Conservation (phyloP, 2,329 filamentous ascomycete genomes). For the Ascochyta viciae-villosae region DNA sequence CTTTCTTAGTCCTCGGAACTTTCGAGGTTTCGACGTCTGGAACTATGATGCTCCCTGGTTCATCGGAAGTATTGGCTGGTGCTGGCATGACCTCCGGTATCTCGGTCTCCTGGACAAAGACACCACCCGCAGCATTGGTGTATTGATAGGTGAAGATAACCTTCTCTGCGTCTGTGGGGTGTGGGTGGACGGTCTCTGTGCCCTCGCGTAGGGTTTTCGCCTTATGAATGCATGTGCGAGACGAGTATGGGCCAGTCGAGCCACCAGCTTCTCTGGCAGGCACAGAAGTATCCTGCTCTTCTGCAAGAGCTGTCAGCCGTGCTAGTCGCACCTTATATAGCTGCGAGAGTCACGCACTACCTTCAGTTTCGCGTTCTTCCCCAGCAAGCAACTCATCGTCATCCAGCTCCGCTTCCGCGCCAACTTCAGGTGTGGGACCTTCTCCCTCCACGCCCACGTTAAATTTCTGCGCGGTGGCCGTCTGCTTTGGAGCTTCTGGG, state of each 20-base stretch:
- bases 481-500: background rate
- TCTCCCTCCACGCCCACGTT: background rate
- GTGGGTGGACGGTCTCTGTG: background rate
- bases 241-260: background rate
- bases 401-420: background rate
- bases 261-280: background rate
- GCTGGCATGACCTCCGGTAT: background rate
- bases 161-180: background rate
- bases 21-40: background rate
- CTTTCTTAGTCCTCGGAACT: conserved; percentile 1
- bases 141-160: conserved; percentile 1
- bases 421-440: background rate
- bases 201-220: background rate
- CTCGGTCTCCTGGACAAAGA: background rate
- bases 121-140: background rate
- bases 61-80: background rate
- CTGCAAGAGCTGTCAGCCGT: background rate
- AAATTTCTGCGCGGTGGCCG: background rate
- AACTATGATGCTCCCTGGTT: background rate
- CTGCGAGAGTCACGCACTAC: background rate
- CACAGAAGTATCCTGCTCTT: background rate
- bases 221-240: background rate
- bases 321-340: no score
- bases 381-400: background rate
- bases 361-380: background rate